phyloP scores from a whole-genome alignment of 2,329 filamentous ascomycete species.

The Nemania diffusa region DNA sequence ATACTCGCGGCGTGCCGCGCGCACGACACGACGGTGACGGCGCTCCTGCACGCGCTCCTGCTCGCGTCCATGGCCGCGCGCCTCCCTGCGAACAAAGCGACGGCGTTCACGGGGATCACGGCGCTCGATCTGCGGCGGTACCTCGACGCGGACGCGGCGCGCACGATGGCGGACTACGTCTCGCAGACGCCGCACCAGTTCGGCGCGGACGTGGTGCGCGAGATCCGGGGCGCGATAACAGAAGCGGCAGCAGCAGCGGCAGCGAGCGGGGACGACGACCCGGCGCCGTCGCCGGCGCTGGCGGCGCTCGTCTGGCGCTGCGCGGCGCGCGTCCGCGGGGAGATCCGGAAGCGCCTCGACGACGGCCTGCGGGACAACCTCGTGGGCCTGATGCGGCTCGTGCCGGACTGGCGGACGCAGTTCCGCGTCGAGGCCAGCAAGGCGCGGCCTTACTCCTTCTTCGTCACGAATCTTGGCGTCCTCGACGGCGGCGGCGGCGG shows the following conservation, averaged over 20 bases:
- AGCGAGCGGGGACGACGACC: background rate
- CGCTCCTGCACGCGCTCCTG: constrained; percentile 39
- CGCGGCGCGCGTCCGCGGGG: constrained; percentile 45
- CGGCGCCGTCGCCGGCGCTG: constrained; percentile 19
- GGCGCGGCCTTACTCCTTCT: constrained; percentile 48
- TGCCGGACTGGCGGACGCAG: constrained; percentile 50
- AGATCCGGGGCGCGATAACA: constrained; percentile 26
- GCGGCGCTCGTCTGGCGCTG: constrained; percentile 34
- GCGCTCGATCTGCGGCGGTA: constrained; percentile 35
- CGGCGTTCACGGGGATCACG: constrained; percentile 35
- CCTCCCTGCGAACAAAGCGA: constrained; percentile 8
- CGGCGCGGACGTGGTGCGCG: constrained; percentile 31
- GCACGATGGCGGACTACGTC: constrained; percentile 39
- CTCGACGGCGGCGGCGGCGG: constrained; percentile 40
- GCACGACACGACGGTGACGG: constrained; percentile 42
- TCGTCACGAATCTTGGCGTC: constrained; percentile 53
- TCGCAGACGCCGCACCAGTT: constrained; percentile 36
- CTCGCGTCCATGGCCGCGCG: constrained; percentile 31
- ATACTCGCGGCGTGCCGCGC: constrained; percentile 36
- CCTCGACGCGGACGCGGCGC: constrained; percentile 15
- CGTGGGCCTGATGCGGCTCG: constrained; percentile 49
- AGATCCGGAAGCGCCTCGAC: constrained; percentile 47
- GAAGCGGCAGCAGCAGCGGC: too few species aligned
- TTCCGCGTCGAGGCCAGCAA: constrained; percentile 44
- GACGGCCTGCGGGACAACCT: constrained; percentile 48